phyloP scores from a whole-genome alignment of 306 rosid species.

The Vicia villosa region DNA sequence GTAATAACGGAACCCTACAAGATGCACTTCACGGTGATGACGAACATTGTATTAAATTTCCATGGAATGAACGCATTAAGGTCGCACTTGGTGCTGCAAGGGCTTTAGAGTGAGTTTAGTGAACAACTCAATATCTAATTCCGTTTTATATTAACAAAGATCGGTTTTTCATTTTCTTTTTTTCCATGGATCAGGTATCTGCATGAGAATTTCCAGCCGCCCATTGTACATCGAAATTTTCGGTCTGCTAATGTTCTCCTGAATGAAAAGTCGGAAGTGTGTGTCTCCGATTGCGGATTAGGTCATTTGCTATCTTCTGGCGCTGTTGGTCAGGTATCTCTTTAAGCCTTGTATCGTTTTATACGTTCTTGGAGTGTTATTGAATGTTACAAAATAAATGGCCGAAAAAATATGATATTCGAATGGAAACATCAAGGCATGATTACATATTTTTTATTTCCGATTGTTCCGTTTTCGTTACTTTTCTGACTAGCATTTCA shows the following conservation, averaged over 20 bases:
- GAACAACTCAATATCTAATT: constrained; percentile 20
- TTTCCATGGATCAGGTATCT: constrained; percentile 55
- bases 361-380: constrained; percentile 7
- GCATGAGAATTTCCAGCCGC: constrained; percentile 76
- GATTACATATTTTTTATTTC: not conserved
- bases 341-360: not conserved
- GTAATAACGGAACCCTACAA: constrained; percentile 66
- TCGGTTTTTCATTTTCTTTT: not conserved
- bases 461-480: constrained; percentile 2
- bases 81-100: constrained; percentile 80
- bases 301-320: constrained; percentile 62
- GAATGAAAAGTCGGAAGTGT: constrained; percentile 57
- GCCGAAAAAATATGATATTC: not conserved
- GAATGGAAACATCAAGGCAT: not conserved
- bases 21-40: constrained; percentile 72
- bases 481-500: constrained; percentile 28
- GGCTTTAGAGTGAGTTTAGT: constrained; percentile 71
- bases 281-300: constrained; percentile 76
- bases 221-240: constrained; percentile 69
- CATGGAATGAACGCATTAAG: constrained; percentile 69
- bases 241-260: constrained; percentile 76
- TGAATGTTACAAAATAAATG: constrained; percentile 11
- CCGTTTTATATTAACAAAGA: not conserved
- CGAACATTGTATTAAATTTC: constrained; percentile 55
- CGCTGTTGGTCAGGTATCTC: constrained; percentile 54